These are phyloP conservation scores for Macrolepiota albuminosa DNA, from an alignment of 768 basidiomycete species.

Conservation along the genomic window DNA sequence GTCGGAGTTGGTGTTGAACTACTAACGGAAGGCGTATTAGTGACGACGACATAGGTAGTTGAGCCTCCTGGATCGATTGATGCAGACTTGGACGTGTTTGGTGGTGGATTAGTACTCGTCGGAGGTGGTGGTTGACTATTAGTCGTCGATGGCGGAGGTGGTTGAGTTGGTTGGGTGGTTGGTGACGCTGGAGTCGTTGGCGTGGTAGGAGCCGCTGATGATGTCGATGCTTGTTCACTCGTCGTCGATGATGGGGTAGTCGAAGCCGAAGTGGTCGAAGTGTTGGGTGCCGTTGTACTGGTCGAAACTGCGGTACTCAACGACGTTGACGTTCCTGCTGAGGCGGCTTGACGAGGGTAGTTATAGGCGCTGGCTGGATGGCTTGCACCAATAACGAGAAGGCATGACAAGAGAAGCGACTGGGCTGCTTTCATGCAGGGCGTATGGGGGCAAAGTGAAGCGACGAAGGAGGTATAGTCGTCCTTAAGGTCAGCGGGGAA, in stretches of 20 bases:
- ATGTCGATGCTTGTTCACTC: not conserved
- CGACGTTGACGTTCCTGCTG: not conserved
- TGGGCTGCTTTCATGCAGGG: conserved; percentile 21
- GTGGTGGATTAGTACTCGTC: conserved; percentile 5
- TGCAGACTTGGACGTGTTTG: conserved; percentile 4
- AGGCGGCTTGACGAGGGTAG: conserved; percentile 9
- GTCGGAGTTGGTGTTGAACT: conserved; percentile 26
- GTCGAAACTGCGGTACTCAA: not conserved
- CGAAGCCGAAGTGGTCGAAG: conserved; percentile 11
- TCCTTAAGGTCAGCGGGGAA: conserved; percentile 5
- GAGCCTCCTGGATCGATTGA: conserved; percentile 17
- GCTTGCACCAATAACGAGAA: conserved; percentile 19
- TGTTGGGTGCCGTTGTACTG: conserved; percentile 8
- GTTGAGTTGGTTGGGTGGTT: not conserved
- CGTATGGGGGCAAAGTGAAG: not conserved
- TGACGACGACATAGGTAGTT: conserved; percentile 22
- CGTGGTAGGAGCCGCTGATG: conserved; percentile 7
- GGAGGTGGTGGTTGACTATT: not conserved
- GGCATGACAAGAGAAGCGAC: conserved; percentile 22
- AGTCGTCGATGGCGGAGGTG: not conserved
- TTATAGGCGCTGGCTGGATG: conserved; percentile 17
- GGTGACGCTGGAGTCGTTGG: conserved; percentile 1
- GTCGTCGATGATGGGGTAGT: conserved; percentile 10
- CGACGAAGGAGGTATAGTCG: conserved; percentile 2
- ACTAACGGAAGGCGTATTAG: conserved; percentile 22